These are phyloP conservation scores for Pisolithus marmoratus DNA, from an alignment of 768 basidiomycete genomes.

Conservation along the genomic window DNA sequence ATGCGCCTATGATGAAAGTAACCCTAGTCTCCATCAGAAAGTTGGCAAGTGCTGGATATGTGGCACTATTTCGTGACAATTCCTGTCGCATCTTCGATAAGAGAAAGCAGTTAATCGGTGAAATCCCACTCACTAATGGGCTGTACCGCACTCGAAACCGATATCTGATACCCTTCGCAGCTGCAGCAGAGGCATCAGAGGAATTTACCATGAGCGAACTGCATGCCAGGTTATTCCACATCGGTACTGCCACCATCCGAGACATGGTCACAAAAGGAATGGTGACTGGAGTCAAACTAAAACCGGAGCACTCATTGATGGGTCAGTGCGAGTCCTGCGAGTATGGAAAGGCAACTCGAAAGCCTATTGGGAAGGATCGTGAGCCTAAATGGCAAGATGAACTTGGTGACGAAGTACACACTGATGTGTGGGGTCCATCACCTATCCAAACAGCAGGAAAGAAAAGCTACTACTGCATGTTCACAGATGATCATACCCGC, in stretches of 20 bases:
- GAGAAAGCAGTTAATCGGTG: too few relatives aligned
- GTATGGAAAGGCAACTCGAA: too few relatives aligned
- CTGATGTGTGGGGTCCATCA: too few relatives aligned
- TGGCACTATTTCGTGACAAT: too few relatives aligned
- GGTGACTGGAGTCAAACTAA: not conserved
- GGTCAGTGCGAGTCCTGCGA: slow-evolving; percentile 5
- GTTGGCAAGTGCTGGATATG: too few relatives aligned
- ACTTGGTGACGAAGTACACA: slow-evolving; percentile 6
- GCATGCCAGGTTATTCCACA: not conserved
- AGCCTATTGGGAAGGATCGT: slow-evolving; percentile 3
- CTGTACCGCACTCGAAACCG: too few relatives aligned
- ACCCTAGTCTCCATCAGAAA: too few relatives aligned
- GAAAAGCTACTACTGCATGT: too few relatives aligned
- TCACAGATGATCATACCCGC: not conserved
- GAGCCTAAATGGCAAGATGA: not conserved
- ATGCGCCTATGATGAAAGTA: too few relatives aligned
- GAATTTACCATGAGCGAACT: not conserved
- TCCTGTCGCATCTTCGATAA: too few relatives aligned
- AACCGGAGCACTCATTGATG: not conserved
- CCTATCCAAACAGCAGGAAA: slow-evolving; percentile 5
- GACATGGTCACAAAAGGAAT: too few relatives aligned
- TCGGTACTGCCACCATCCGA: not conserved
- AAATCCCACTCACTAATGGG: too few relatives aligned
- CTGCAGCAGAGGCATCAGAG: not conserved
- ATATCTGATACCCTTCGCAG: slow-evolving; percentile 1